A percentile compares a stretch with the other conserved stretches of the same genome.
Evolutionary conservation across 2,329 filamentous ascomycete genomes (phyloP).

Genomic region (Knufia petricola): DNA sequence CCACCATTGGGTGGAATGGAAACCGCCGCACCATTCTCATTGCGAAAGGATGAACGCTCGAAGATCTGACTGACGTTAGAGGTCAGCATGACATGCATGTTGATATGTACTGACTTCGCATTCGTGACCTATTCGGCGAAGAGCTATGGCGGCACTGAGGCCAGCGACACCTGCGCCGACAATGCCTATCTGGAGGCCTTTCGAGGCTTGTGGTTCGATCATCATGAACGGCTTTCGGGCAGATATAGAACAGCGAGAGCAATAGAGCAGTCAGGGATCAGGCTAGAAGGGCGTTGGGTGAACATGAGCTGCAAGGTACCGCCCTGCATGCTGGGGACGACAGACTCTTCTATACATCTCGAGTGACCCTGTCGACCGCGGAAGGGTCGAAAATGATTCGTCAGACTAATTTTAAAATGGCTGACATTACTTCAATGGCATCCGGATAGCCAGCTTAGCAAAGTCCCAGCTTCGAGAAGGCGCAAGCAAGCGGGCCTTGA

Average conservation of each 20-base stretch:
- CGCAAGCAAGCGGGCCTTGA: background rate
- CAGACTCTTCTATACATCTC: background rate
- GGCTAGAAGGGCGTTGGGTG: background rate
- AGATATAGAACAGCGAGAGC: too few relatives aligned
- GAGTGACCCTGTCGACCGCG: background rate
- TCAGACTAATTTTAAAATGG: background rate
- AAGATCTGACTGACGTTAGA: slow-evolving; percentile 22
- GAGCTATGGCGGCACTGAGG: slow-evolving; percentile 27
- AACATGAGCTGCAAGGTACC: background rate
- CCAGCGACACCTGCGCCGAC: slow-evolving; percentile 30
- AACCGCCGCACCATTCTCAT: slow-evolving; percentile 29
- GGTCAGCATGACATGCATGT: background rate
- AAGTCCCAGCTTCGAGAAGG: background rate
- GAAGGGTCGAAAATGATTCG: background rate
- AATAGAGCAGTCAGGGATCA: background rate
- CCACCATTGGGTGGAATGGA: slow-evolving; percentile 27
- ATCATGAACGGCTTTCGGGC: background rate
- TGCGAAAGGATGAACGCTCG: slow-evolving; percentile 26
- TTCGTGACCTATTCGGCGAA: slow-evolving; percentile 27
- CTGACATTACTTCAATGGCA: background rate
- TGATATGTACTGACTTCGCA: slow-evolving; percentile 24
- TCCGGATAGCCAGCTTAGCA: background rate
- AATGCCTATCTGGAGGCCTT: slow-evolving; percentile 20
- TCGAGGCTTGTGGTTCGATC: slow-evolving; percentile 7
- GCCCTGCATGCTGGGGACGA: background rate